Percentiles rank a stretch among this genome's conserved stretches.
Evolutionary conservation across 306 rosid species (phyloP).

Genomic region (Psophocarpus tetragonolobus): DNA sequence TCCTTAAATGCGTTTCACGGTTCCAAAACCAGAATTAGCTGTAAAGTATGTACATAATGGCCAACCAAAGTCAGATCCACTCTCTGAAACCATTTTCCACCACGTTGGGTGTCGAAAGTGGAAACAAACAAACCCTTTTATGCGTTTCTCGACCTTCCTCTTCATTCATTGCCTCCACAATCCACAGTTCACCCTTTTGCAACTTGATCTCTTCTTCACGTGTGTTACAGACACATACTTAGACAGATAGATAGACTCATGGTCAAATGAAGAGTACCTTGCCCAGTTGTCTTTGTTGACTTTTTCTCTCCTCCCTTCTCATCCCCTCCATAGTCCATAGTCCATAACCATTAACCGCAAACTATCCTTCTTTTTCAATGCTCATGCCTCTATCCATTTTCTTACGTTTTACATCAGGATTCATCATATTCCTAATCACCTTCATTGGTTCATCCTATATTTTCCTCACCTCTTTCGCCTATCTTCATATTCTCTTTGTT

Average conservation of each 20-base stretch:
- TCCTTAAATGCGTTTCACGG: not conserved
- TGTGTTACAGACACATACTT: not conserved
- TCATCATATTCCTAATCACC: not conserved
- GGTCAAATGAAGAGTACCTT: slow-evolving; percentile 20
- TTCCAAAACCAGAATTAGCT: not conserved
- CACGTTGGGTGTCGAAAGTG: too few species aligned
- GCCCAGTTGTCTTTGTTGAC: not conserved
- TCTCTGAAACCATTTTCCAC: not conserved
- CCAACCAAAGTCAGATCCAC: slow-evolving; percentile 1
- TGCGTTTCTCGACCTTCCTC: not conserved
- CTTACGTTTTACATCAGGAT: not conserved
- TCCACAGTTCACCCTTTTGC: not conserved
- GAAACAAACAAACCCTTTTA: not conserved
- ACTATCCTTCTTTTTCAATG: not conserved
- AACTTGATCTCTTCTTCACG: slow-evolving; percentile 5
- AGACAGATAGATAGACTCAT: slow-evolving; percentile 4
- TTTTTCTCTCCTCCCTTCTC: not conserved
- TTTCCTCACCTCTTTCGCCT: not conserved
- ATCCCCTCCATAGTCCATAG: not conserved
- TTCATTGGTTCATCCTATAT: not conserved
- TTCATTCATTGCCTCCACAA: not conserved
- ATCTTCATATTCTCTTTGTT: not conserved
- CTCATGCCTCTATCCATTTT: not conserved
- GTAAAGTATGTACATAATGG: not conserved
- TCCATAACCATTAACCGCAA: too few species aligned